These are phyloP conservation scores for Iberis pinnata DNA, from an alignment of 345 rosid species.

Conservation along the genomic window DNA sequence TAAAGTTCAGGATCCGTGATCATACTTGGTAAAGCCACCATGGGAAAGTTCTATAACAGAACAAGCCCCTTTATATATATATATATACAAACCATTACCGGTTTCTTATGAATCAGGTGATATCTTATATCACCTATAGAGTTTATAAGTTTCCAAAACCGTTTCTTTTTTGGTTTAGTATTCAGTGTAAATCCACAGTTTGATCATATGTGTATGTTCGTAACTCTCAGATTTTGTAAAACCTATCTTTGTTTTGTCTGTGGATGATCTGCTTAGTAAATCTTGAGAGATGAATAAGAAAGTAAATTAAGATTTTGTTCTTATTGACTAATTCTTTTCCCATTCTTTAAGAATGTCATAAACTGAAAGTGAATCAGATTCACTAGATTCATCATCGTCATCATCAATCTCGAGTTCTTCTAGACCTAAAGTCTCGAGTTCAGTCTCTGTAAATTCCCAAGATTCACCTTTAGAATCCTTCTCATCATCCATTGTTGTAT, in stretches of 20 bases:
- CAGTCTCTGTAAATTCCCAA: conserved; percentile 28
- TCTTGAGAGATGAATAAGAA: conserved; percentile 16
- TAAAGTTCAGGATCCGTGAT: conserved; percentile 39
- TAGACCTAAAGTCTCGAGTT: conserved; percentile 31
- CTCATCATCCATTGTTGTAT: conserved; percentile 11
- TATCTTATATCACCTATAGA: conserved; percentile 27
- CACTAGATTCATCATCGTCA: conserved; percentile 28
- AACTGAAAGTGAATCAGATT: conserved; percentile 49
- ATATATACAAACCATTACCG: neutral
- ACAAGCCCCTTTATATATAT: conserved; percentile 6
- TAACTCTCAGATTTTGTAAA: conserved; percentile 21
- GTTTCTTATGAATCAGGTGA: conserved; percentile 17
- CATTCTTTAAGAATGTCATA: conserved; percentile 57
- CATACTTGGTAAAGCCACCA: conserved; percentile 42
- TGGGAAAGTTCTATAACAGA: conserved; percentile 17
- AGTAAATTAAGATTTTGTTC: conserved; percentile 28
- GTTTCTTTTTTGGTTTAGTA: conserved; percentile 10
- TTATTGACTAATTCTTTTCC: conserved; percentile 44
- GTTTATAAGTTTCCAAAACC: conserved; percentile 11
- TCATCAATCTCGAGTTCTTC: conserved; percentile 28
- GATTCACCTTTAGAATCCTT: conserved; percentile 12
- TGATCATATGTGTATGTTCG: conserved; percentile 16
- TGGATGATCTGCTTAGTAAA: conserved; percentile 10
- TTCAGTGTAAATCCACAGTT: conserved; percentile 25
- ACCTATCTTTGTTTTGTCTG: too few species aligned